Evolutionary conservation across 106 monocot genomes (phyloP), one percentile per base, ranked within the genome.

Genomic region (Dioscorea alata): DNA sequence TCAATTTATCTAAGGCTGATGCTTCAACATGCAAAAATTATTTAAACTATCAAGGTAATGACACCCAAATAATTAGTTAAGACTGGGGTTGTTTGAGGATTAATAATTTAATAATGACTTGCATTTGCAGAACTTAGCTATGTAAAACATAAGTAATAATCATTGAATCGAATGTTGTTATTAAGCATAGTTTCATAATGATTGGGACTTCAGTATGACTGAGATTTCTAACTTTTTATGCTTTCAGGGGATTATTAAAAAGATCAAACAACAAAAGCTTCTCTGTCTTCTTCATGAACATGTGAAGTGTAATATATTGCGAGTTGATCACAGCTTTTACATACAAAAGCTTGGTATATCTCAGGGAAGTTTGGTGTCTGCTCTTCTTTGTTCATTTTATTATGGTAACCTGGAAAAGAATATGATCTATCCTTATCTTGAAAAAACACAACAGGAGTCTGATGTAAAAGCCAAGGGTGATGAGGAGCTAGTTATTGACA

Each of bases 311-410:
- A 87, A 85, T 62, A 73, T 90, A 63, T 61, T 92, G 33, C 71
- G 83, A 71, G 48, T 92, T 70, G 83, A 77, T 6, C 48, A 48
- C 21, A 66, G 76, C 32, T 90, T 83, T 69, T 97, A 83, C 64
- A 34, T 83, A 66, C 97, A 97, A 70, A 80, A 84, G 64, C 68
- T 85, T 73, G 97, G 97, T 22, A 92, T 97, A 56, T 59, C 78
- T 49, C 97, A 97, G 69, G 97, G 97, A 57, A 83, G 92, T 49
- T 32, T 74, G 16, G 22, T 97, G 35, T 97, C 97, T 32, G 73
- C 85, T 60, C 76, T 89, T 59, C 85, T 97, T 21, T 92, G 92
- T 83, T 97, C 92, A 63, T 83, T 89, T 64, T 97, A 97, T 75
- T 84, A 79, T 58, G 89, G 83, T 0, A 83, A 92, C 70, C 67